These are phyloP conservation scores for Lactarius sp. DNA, from an alignment of 768 basidiomycete species.

Conservation along the genomic window DNA sequence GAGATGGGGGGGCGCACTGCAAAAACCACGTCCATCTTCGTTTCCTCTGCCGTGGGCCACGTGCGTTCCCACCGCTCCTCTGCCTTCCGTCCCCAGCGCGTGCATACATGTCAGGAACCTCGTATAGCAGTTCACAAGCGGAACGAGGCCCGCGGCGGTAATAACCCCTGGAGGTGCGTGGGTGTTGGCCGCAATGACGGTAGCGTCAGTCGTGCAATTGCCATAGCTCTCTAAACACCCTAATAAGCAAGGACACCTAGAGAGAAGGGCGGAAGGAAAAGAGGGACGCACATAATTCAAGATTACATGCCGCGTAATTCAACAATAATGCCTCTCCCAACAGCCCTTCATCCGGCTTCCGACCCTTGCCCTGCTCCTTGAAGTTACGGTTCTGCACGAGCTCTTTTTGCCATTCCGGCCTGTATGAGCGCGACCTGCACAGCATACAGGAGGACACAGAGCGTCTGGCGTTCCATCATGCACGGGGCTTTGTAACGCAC, in stretches of 20 bases:
- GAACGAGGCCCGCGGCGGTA: conserved; percentile 77
- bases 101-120: conserved; percentile 79
- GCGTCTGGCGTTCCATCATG: conserved; percentile 94
- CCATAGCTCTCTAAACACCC: conserved; percentile 73
- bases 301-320: conserved; percentile 92
- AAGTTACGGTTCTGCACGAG: conserved; percentile 77
- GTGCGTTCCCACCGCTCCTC: conserved; percentile 46
- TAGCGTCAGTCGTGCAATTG: conserved; percentile 74
- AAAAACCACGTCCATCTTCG: conserved; percentile 53
- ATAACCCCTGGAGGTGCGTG: conserved; percentile 75
- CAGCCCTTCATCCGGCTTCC: conserved; percentile 61
- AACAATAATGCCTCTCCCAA: conserved; percentile 67
- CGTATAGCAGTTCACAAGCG: conserved; percentile 70
- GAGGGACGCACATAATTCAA: conserved; percentile 65
- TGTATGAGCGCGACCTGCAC: not conserved
- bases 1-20: conserved; percentile 43
- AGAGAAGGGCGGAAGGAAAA: not conserved
- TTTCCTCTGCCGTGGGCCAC: conserved; percentile 43
- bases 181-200: conserved; percentile 56
- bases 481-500: conserved; percentile 79
- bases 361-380: conserved; percentile 85
- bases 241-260: not conserved
- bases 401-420: conserved; percentile 43
- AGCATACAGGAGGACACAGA: conserved; percentile 31
- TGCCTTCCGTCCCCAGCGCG: conserved; percentile 54